Evolutionary conservation across 768 basidiomycete genomes (phyloP).

Genomic region (Hydnum rufescens): DNA sequence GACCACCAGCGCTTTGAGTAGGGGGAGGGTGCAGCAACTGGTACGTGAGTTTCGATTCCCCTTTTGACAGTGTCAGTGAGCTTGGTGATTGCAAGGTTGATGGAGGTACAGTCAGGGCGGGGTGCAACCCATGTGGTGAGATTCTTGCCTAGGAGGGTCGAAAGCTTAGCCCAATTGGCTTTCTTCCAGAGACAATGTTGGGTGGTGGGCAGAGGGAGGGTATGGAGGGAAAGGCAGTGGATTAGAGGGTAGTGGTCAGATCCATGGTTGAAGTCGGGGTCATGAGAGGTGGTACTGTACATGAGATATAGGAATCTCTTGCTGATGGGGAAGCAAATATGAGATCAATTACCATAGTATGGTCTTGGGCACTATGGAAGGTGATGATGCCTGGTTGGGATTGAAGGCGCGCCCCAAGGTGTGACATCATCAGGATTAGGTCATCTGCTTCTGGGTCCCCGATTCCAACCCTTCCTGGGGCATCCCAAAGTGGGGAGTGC

Average conservation of each 20-base stretch:
- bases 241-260: slow-evolving; percentile 7
- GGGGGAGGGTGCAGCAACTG: not conserved
- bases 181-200: not conserved
- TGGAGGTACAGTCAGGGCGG: too few relatives aligned
- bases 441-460: not conserved
- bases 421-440: not conserved
- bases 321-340: slow-evolving; percentile 2
- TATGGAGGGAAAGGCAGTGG: not conserved
- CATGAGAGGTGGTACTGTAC: slow-evolving; percentile 1
- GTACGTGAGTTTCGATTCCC: slow-evolving; percentile 3
- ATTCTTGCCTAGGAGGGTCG: too few relatives aligned
- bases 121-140: not conserved
- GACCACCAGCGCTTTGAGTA: slow-evolving; percentile 9
- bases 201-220: not conserved
- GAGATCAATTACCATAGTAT: slow-evolving; percentile 4
- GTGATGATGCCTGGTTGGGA: slow-evolving; percentile 5
- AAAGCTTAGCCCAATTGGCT: too few relatives aligned
- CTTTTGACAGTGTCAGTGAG: slow-evolving; percentile 1
- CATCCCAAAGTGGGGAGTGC: slow-evolving; percentile 8
- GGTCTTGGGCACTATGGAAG: slow-evolving; percentile 5
- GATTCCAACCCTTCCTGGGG: not conserved
- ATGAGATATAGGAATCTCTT: not conserved
- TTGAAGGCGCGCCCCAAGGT: slow-evolving; percentile 1
- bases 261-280: slow-evolving; percentile 3
- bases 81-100: not conserved